Percentiles rank a stretch among this genome's conserved stretches.
phyloP scores from a whole-genome alignment of 805 yeast species.

The Yarrowia alimentaria region DNA sequence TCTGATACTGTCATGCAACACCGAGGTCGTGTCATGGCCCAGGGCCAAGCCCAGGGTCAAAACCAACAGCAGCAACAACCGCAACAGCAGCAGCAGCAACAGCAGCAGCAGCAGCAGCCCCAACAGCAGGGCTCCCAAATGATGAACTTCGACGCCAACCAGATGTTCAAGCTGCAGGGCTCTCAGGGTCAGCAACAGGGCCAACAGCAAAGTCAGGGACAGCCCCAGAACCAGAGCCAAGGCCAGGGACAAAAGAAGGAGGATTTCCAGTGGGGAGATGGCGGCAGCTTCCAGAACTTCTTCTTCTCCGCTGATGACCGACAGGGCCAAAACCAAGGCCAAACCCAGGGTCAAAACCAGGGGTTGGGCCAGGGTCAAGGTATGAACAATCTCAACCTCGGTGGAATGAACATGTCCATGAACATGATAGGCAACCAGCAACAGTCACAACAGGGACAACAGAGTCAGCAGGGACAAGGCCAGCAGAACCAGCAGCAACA shows the following conservation, averaged over 20 bases:
- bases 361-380: constrained; percentile 33
- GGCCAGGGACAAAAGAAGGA: constrained; percentile 21
- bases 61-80: constrained; percentile 16
- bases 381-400: constrained; percentile 24
- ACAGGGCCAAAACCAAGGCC: constrained; percentile 36
- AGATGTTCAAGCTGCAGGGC: constrained; percentile 28
- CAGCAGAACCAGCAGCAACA: constrained; percentile 30
- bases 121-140: constrained; percentile 27
- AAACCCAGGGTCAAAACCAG: constrained; percentile 36
- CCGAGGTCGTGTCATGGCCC: constrained; percentile 16
- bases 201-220: constrained; percentile 8
- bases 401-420: constrained; percentile 17
- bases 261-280: constrained; percentile 25
- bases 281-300: constrained; percentile 22
- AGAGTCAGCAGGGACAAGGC: constrained; percentile 31
- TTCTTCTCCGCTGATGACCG: constrained; percentile 31
- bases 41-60: too few species aligned
- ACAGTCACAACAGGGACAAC: too few species aligned
- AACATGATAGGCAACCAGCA: too few species aligned
- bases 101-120: constrained; percentile 32
- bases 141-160: constrained; percentile 28
- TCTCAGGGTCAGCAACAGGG: constrained; percentile 30
- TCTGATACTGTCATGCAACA: constrained; percentile 29
- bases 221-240: constrained; percentile 31
- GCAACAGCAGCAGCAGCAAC: constrained; percentile 29